Base-by-base conservation (phyloP, 2,329 filamentous ascomycete genomes). In the Aphanoascus verrucosus region DNA sequence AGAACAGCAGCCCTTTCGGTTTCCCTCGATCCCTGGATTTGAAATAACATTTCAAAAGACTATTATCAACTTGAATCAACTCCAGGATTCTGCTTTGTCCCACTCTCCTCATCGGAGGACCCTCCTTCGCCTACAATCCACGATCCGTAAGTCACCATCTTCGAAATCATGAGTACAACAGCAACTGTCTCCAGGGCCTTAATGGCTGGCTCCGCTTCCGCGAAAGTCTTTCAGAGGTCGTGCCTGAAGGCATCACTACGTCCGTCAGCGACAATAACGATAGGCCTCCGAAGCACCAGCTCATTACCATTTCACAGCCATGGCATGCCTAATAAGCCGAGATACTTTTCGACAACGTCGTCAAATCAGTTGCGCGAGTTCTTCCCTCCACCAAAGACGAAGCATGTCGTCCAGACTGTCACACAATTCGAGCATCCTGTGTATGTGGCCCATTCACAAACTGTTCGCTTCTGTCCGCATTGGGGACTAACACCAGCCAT, bases 391-490 rank as follows among this genome's bases (percentile, higher is more conserved):
- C 23, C 69, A 57, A 78, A 77, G 61, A 77, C 82, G 61, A 83
- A 76, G 17, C 74, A 77, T 54, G 85, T 87, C 63, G 74, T 78
- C 41, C 74, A 74, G 55, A 85, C 84, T 0, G 77, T 77, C 14
- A 74, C 84, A 5, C 78, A 83, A 57, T 89, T 85, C 84, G 77
- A 77, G 32, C 84, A 86, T 63, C 83, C 82, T 56, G 78, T 74
- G 69, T 73, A 69, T 56, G 69, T 56, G 12, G n/a, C 2, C 37
- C n/a, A 17, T 40, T 32, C 15, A 32, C 45, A 46, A 45, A 54
- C 17, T 3, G 12, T 31, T 47, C 34, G 12, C 48, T 31, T 31
- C 23, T 9, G 41, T 43, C 20, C n/a, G 17, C 49, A 28, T 28
- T 28, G 23, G 23, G 23, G 23, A 28, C 23, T 28, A 28, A 28